Evolutionary conservation across 2,329 filamentous ascomycete species (phyloP).

Genomic region (Bipolaris oryzae): DNA sequence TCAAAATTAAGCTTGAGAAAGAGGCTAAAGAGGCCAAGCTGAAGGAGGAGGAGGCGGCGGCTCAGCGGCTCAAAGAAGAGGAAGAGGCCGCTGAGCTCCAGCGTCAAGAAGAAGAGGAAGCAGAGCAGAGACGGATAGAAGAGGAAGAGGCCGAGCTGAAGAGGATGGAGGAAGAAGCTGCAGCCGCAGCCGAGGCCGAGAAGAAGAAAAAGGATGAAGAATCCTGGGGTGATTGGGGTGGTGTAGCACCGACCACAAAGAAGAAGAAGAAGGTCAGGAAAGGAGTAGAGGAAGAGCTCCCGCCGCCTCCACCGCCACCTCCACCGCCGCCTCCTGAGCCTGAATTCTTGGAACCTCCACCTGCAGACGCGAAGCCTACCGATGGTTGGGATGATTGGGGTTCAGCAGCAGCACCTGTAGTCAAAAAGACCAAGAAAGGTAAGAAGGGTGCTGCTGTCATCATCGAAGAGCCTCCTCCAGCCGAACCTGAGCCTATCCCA

Average conservation of each 20-base stretch:
- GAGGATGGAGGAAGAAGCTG: constrained; percentile 33
- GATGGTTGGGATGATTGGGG: constrained; percentile 41
- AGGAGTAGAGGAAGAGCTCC: constrained; percentile 31
- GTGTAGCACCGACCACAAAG: constrained; percentile 30
- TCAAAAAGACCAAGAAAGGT: constrained; percentile 40
- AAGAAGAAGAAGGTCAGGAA: constrained; percentile 45
- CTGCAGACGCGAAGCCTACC: constrained; percentile 30
- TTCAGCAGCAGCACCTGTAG: constrained; percentile 14
- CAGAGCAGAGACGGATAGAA: constrained; percentile 33
- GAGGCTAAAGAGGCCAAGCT: constrained; percentile 28
- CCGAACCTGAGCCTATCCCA: constrained; percentile 31
- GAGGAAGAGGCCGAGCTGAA: constrained; percentile 35
- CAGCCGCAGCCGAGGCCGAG: constrained; percentile 30
- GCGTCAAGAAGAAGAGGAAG: constrained; percentile 35
- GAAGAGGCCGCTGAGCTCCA: constrained; percentile 30
- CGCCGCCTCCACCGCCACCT: constrained; percentile 33
- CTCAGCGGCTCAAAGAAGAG: constrained; percentile 27
- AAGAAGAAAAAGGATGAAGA: constrained; percentile 46
- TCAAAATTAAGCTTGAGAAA: constrained; percentile 46
- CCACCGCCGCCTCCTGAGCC: constrained; percentile 45
- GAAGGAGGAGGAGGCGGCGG: constrained; percentile 28
- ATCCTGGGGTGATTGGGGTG: constrained; percentile 42
- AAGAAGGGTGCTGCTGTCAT: constrained; percentile 53
- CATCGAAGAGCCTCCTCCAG: constrained; percentile 23
- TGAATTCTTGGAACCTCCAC: constrained; percentile 35